phyloP scores from a whole-genome alignment of 306 rosid species.

The barrel medic (Medicago truncatula) region MtrunA17r5.0-ANR NC_053043.1:9759501-9760000 shows the following conservation, averaged over 20 bases:
- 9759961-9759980: neutral
- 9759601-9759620: constrained; percentile 15
- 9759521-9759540: neutral
- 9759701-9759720: neutral
- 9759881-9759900: neutral
- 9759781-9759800: neutral
- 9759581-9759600: constrained; percentile 11
- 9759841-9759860: constrained; percentile 25
- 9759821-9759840: constrained; percentile 14
- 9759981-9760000: constrained; percentile 56
- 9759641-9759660: constrained; percentile 21
- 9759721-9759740: no score
- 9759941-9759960: constrained; percentile 2
- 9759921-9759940: constrained; percentile 15
- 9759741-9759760: neutral
- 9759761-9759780: neutral
- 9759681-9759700: neutral
- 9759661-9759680: neutral
- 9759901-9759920: constrained; percentile 10
- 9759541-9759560: neutral
- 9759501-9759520: neutral
- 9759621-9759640: neutral
- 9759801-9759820: constrained; percentile 25
- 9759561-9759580: constrained; percentile 12
- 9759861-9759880: neutral